phyloP scores from a whole-genome alignment of 78 protist genomes.

The Cavenderia fasciculata region DNA sequence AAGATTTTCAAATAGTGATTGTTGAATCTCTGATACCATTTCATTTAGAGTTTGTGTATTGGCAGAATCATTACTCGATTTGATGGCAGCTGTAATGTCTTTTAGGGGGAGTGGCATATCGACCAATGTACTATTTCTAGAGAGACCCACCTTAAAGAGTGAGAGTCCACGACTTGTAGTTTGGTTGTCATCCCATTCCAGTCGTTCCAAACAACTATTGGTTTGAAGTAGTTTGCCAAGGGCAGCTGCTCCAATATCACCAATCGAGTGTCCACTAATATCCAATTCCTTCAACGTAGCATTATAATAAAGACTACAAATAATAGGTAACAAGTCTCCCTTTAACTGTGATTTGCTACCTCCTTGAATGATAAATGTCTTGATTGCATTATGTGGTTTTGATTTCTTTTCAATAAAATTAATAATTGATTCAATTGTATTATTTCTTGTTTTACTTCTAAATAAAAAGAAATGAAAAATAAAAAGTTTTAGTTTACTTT shows the following conservation, averaged over 20 bases:
- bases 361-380: constrained; percentile 16
- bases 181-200: constrained; percentile 60
- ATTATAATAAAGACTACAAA: constrained; percentile 23
- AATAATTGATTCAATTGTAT: constrained; percentile 32
- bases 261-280: constrained; percentile 54
- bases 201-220: background rate
- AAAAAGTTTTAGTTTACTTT: too few species aligned
- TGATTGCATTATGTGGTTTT: constrained; percentile 32
- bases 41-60: constrained; percentile 17
- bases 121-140: constrained; percentile 29
- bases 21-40: constrained; percentile 42
- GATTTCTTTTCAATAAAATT: constrained; percentile 61
- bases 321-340: constrained; percentile 45
- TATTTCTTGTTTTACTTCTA: constrained; percentile 8
- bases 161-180: constrained; percentile 35
- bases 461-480: background rate
- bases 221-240: constrained; percentile 50
- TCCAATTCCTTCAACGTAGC: constrained; percentile 25
- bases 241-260: constrained; percentile 66
- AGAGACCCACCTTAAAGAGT: constrained; percentile 61
- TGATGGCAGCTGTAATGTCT: constrained; percentile 48
- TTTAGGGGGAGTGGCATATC: constrained; percentile 69
- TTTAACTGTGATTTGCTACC: constrained; percentile 37
- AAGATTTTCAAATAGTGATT: constrained; percentile 12
- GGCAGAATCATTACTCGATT: background rate